These are phyloP conservation scores for Scortechinia acanthostroma DNA, from an alignment of 2,329 filamentous ascomycete genomes.

Conservation along the genomic window DNA sequence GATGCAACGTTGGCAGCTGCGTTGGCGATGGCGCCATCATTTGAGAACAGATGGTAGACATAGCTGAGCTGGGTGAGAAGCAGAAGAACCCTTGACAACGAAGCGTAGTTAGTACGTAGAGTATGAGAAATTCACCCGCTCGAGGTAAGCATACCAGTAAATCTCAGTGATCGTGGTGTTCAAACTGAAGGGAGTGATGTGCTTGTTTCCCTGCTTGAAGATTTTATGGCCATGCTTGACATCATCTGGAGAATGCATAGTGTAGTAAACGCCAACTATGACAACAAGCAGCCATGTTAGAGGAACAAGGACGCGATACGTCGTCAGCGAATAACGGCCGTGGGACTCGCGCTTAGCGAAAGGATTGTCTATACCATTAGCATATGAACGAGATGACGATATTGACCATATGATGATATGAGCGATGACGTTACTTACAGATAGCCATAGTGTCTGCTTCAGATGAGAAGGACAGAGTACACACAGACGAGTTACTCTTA, in stretches of 20 bases:
- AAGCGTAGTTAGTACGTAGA: too few species aligned
- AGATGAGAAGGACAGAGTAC: too few species aligned
- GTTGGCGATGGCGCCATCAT: slow-evolving; percentile 36
- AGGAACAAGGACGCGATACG: slow-evolving; percentile 48
- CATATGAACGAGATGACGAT: too few species aligned
- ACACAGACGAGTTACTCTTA: too few species aligned
- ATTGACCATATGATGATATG: too few species aligned
- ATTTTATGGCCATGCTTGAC: slow-evolving; percentile 37
- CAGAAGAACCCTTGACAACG: slow-evolving; percentile 36
- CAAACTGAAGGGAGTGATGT: slow-evolving; percentile 46
- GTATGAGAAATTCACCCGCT: neutral
- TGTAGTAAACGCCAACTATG: slow-evolving; percentile 49
- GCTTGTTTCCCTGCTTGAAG: slow-evolving; percentile 43
- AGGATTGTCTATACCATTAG: slow-evolving; percentile 44
- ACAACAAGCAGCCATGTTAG: slow-evolving; percentile 50
- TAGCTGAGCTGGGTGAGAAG: slow-evolving; percentile 52
- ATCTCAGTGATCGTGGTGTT: slow-evolving; percentile 34
- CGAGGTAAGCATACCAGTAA: slow-evolving; percentile 41
- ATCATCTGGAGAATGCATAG: slow-evolving; percentile 40
- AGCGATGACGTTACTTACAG: too few species aligned
- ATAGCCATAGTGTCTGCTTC: too few species aligned
- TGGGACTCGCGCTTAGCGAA: slow-evolving; percentile 43
- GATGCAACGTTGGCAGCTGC: slow-evolving; percentile 51
- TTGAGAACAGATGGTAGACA: slow-evolving; percentile 47
- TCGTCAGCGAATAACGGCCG: slow-evolving; percentile 31